Evolutionary conservation across 2,329 filamentous ascomycete genomes (phyloP).

Genomic region (Apiospora phragmitis): DNA sequence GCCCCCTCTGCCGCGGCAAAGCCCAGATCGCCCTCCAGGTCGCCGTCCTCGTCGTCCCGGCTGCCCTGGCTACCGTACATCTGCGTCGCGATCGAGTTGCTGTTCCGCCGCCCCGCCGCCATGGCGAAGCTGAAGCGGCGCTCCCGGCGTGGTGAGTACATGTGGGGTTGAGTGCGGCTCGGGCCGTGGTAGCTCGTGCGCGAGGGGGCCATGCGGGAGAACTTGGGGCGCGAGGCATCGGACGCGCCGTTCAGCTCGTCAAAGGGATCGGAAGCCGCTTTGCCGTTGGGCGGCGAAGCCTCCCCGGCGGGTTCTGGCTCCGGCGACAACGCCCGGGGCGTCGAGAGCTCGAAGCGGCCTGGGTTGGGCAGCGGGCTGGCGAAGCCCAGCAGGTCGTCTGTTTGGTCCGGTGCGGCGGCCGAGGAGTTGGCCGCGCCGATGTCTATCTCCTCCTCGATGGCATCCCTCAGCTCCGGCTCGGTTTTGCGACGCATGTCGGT

Average conservation of each 20-base stretch:
- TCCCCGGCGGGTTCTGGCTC: constrained; percentile 13
- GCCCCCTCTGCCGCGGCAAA: constrained; percentile 93
- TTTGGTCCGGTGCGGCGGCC: constrained; percentile 35
- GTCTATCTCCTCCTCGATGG: constrained; percentile 85
- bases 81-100: constrained; percentile 53
- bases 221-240: constrained; percentile 14
- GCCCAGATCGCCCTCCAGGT: constrained; percentile 88
- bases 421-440: constrained; percentile 72
- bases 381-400: constrained; percentile 71
- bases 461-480: constrained; percentile 45
- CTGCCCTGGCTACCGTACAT: constrained; percentile 41
- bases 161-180: constrained; percentile 39
- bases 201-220: constrained; percentile 8
- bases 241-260: constrained; percentile 16
- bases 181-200: constrained; percentile 44
- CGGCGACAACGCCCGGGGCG: constrained; percentile 42
- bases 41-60: constrained; percentile 61
- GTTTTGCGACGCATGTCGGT: constrained; percentile 76
- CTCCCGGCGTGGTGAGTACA: constrained; percentile 49
- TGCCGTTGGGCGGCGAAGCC: constrained; percentile 15
- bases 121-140: constrained; percentile 57
- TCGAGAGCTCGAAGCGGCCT: constrained; percentile 70
- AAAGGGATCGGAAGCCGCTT: constrained; percentile 30
- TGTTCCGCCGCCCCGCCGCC: constrained; percentile 46
- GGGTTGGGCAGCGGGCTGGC: constrained; percentile 69